Evolutionary conservation across 805 yeast species (phyloP).

Genomic region (Saturnispora dispora): DNA sequence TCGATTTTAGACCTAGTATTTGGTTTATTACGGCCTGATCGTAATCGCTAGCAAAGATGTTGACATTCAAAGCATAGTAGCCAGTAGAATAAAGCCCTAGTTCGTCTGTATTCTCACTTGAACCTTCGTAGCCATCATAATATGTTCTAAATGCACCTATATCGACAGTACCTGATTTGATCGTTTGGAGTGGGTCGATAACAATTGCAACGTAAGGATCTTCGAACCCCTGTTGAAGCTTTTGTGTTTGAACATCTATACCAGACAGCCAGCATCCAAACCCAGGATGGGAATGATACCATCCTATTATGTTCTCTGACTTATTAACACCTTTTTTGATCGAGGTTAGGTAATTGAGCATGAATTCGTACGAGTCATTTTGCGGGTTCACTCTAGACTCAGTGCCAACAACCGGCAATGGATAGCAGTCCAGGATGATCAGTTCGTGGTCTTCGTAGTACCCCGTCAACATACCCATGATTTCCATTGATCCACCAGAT

Average conservation of each 20-base stretch:
- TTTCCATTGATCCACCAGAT: constrained; percentile 78
- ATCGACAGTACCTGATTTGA: constrained; percentile 55
- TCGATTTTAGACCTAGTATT: not conserved
- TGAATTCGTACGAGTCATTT: constrained; percentile 87
- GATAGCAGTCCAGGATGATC: constrained; percentile 71
- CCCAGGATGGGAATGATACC: constrained; percentile 97
- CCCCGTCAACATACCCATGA: constrained; percentile 94
- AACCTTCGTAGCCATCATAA: constrained; percentile 17
- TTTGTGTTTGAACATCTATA: constrained; percentile 86
- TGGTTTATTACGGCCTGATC: constrained; percentile 40
- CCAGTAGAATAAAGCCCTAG: constrained; percentile 63
- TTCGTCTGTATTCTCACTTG: constrained; percentile 26
- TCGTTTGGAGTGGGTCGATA: constrained; percentile 70
- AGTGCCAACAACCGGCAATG: constrained; percentile 91
- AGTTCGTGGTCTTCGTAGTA: constrained; percentile 43
- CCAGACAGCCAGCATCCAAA: constrained; percentile 95
- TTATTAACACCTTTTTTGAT: constrained; percentile 37
- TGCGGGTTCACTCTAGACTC: constrained; percentile 94
- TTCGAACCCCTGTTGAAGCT: constrained; percentile 75
- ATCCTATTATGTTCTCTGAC: constrained; percentile 78
- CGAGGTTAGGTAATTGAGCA: constrained; percentile 71
- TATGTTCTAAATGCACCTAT: constrained; percentile 86
- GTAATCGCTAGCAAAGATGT: constrained; percentile 43
- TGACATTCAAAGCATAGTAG: constrained; percentile 59
- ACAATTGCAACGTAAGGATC: constrained; percentile 89